Conservation (phyloP, 768 basidiomycete genomes). For the Leccinum imitatum region DNA sequence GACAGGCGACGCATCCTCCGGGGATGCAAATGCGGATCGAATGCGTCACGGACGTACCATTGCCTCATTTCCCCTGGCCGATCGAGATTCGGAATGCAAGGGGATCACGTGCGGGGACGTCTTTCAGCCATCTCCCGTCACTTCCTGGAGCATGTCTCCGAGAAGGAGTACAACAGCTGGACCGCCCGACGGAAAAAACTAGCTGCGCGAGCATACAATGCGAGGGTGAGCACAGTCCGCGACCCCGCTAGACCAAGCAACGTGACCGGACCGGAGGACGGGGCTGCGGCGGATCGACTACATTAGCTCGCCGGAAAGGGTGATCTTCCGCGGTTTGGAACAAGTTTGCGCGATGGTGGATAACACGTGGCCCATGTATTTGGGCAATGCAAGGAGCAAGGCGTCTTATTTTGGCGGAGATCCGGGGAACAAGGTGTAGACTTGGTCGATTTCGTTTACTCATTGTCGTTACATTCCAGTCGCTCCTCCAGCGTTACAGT, state of each 20-base stretch:
- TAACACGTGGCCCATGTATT: too few species aligned
- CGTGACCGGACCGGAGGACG: neutral
- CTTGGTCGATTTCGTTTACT: neutral
- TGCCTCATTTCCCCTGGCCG: neutral
- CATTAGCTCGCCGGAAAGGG: too few species aligned
- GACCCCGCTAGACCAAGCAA: neutral
- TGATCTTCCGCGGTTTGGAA: too few species aligned
- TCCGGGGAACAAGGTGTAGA: too few species aligned
- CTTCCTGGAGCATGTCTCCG: neutral
- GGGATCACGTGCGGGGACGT: neutral
- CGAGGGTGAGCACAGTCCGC: neutral
- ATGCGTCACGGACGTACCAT: neutral
- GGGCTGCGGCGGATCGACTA: too few species aligned
- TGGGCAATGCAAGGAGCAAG: too few species aligned
- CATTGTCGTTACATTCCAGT: neutral
- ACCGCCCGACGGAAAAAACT: neutral
- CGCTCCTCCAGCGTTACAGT: neutral
- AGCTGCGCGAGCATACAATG: neutral
- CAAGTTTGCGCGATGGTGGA: too few species aligned
- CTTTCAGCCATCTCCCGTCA: neutral
- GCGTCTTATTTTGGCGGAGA: too few species aligned
- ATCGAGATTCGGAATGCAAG: neutral
- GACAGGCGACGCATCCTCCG: neutral
- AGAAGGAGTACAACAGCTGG: neutral
- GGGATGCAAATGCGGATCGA: neutral